Evolutionary conservation across 2,329 filamentous ascomycete genomes (phyloP).

Genomic region (Pseudogymnoascus sp.): DNA sequence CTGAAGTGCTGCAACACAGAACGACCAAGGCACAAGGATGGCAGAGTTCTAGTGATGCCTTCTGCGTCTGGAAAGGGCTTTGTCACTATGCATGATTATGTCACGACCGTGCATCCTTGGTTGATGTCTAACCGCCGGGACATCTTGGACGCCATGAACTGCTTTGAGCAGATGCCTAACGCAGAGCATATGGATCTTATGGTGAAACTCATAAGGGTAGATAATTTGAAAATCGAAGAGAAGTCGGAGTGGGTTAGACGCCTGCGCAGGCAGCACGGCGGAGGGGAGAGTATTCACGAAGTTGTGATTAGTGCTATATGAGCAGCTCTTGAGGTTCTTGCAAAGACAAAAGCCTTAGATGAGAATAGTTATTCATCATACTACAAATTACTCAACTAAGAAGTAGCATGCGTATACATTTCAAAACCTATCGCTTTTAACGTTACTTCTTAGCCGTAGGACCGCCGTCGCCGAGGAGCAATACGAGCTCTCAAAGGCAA

Average conservation of each 20-base stretch:
- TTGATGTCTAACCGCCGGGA: constrained; percentile 14
- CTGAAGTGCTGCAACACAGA: neutral
- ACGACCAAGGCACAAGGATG: neutral
- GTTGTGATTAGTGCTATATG: neutral
- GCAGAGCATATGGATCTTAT: neutral
- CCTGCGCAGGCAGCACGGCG: neutral
- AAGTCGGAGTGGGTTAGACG: neutral
- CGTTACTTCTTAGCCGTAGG: neutral
- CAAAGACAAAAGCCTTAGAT: neutral
- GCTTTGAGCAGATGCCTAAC: neutral
- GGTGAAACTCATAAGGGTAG: neutral
- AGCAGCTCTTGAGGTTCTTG: neutral
- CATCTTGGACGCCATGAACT: constrained; percentile 4
- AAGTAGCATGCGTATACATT: constrained; percentile 5
- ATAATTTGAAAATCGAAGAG: neutral
- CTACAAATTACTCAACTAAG: neutral
- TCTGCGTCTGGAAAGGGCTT: constrained; percentile 11
- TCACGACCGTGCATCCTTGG: constrained; percentile 19
- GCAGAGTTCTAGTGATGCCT: neutral
- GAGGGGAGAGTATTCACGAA: neutral
- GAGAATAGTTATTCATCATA: neutral
- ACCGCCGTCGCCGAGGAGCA: constrained; percentile 8
- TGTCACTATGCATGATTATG: constrained; percentile 23
- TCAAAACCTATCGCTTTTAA: neutral
- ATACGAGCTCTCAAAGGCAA: constrained; percentile 13